Evolutionary conservation across 2,329 filamentous ascomycete genomes (phyloP).

Genomic region (Alternaria tenuissima): DNA sequence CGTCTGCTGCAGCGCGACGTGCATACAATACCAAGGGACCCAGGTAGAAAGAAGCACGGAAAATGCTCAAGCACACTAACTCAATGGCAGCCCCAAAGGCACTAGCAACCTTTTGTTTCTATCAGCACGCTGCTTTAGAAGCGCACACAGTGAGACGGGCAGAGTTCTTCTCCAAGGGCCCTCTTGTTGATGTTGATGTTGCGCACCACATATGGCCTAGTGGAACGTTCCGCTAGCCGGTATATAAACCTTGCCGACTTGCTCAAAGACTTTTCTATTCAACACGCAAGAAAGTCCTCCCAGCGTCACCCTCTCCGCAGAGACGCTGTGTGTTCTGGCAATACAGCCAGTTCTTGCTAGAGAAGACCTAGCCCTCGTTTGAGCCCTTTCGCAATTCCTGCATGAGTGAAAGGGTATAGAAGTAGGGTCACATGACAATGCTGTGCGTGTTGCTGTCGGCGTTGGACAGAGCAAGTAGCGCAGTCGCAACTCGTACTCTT

Average conservation of each 20-base stretch:
- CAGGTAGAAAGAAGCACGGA: conserved; percentile 15
- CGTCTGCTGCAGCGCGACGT: conserved; percentile 21
- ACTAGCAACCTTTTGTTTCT: background rate
- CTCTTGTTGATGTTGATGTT: background rate
- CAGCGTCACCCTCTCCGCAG: conserved; percentile 38
- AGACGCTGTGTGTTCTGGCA: conserved; percentile 47
- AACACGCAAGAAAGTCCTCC: conserved; percentile 46
- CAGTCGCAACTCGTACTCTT: background rate
- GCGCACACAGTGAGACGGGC: background rate
- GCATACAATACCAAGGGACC: background rate
- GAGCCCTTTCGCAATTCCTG: conserved; percentile 45
- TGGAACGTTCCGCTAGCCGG: background rate
- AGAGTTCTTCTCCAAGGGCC: background rate
- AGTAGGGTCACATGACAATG: conserved; percentile 37
- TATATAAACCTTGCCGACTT: conserved; percentile 7
- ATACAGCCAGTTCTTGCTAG: conserved; percentile 46
- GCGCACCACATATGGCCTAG: background rate
- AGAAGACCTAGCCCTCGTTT: conserved; percentile 48
- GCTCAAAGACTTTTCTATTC: conserved; percentile 23
- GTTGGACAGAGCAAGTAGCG: background rate
- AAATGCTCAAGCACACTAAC: background rate
- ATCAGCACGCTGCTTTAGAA: background rate
- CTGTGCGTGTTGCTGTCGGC: background rate
- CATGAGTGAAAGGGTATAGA: conserved; percentile 46
- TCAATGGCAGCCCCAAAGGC: background rate